Evolutionary conservation across 441 rosid genomes (phyloP).

Genomic region (Brassica hybrid): DNA sequence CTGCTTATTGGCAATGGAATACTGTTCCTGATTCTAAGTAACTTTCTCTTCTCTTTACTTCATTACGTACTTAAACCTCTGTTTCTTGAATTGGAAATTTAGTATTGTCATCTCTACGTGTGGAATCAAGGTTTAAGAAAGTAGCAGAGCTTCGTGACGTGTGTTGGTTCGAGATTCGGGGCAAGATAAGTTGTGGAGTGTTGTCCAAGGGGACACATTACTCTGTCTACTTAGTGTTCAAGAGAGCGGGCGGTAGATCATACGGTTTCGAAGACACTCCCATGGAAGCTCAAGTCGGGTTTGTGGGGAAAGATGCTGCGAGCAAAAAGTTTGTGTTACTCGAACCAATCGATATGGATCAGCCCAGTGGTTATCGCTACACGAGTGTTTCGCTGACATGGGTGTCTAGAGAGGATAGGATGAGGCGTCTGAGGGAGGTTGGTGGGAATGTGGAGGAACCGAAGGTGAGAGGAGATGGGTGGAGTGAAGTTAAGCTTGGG

Average conservation of each 20-base stretch:
- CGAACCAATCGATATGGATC: not conserved
- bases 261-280: slow-evolving; percentile 52
- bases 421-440: slow-evolving; percentile 18
- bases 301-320: slow-evolving; percentile 47
- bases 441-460: slow-evolving; percentile 31
- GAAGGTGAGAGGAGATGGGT: slow-evolving; percentile 44
- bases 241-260: slow-evolving; percentile 2
- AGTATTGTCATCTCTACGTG: not conserved
- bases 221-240: slow-evolving; percentile 56
- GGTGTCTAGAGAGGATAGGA: slow-evolving; percentile 37
- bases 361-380: slow-evolving; percentile 7
- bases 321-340: slow-evolving; percentile 26
- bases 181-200: slow-evolving; percentile 47
- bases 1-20: slow-evolving; percentile 63
- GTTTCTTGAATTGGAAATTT: not conserved
- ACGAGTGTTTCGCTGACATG: slow-evolving; percentile 11
- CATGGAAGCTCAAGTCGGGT: slow-evolving; percentile 50
- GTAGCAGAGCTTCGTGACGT: slow-evolving; percentile 62
- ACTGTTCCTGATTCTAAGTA: slow-evolving; percentile 51
- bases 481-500: slow-evolving; percentile 60
- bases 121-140: slow-evolving; percentile 53
- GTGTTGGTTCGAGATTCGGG: slow-evolving; percentile 64
- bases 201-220: slow-evolving; percentile 54
- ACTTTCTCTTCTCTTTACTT: not conserved
- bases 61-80: not conserved